These are phyloP conservation scores for Colletotrichum camelliae DNA, from an alignment of 2,329 filamentous ascomycete species.

Conservation along the genomic window DNA sequence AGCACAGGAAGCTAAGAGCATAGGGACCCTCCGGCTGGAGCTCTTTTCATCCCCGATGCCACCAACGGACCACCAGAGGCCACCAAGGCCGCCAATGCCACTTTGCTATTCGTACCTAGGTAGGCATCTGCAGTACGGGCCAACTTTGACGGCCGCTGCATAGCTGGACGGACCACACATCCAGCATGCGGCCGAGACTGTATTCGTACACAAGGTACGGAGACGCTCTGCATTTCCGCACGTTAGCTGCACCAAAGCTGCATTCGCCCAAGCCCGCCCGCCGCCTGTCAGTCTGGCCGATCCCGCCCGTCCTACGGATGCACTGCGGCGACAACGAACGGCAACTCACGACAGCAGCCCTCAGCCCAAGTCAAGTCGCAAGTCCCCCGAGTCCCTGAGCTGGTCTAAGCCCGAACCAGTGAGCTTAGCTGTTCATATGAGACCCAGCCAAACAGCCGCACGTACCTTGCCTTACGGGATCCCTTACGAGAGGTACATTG, in stretches of 20 bases:
- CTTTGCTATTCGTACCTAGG: background rate
- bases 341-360: background rate
- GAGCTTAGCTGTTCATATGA: background rate
- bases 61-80: background rate
- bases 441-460: background rate
- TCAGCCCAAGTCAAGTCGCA: background rate
- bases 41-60: slow-evolving; percentile 12
- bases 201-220: background rate
- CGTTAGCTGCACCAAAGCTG: slow-evolving; percentile 3
- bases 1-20: slow-evolving; percentile 6
- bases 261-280: background rate
- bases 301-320: slow-evolving; percentile 1
- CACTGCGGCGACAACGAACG: background rate
- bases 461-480: background rate
- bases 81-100: slow-evolving; percentile 9
- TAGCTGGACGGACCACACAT: background rate
- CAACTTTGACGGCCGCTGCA: slow-evolving; percentile 1
- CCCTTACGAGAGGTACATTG: background rate
- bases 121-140: background rate
- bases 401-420: slow-evolving; percentile 2
- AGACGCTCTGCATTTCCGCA: background rate
- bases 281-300: slow-evolving; percentile 16
- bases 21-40: slow-evolving; percentile 16
- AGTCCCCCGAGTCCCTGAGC: background rate
- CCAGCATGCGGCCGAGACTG: background rate